Evolutionary conservation across 345 rosid genomes (phyloP), one percentile per base, ranked within the genome.

Genomic region (Nasturtium officinale): DNA sequence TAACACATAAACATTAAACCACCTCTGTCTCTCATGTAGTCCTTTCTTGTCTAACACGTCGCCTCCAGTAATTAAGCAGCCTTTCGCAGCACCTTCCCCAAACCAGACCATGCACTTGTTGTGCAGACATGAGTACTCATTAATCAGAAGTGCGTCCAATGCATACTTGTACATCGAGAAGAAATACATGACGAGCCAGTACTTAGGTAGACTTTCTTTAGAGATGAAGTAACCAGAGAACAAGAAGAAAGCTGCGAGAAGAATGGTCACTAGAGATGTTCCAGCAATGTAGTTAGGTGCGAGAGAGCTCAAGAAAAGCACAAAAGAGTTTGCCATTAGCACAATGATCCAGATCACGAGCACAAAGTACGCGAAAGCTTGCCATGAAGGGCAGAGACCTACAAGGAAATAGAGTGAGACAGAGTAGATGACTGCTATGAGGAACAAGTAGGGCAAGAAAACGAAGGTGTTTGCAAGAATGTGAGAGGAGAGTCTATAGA

Each of bases 171-270:
- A 91, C 98, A 94, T 91, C 5, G 98, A 94, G 60, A 91, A 75
- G 79, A 84, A 91, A 70, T 94, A 89, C 98, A 94, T 94, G 82
- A 91, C 89, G 0, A 89, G 83, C 98, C 98, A 94, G 50, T 87
- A 94, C 77, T 84, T 91, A 10, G 98, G 98, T 59, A 94, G 67
- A 54, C 95, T 86, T 7, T 87, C 90, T 35, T 83, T 77, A 5
- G 97, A 86, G 25, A 94, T 89, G 78, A 94, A 94, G 79, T 94
- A 94, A 2, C 98, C 98, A 2, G 98, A 94, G 82, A 94, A 94
- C 72, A 94, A 86, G 66, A 94, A 94, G 80, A 94, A 94, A 2
- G 87, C 90, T 1, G 87, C 96, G 0, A 91, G 91, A 59, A 89
- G 79, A 26, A 91, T 72, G 2, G 96, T 88, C 16, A 91, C 88